Evolutionary conservation across 306 rosid genomes (phyloP).

Genomic region (Citrullus amarus): DNA sequence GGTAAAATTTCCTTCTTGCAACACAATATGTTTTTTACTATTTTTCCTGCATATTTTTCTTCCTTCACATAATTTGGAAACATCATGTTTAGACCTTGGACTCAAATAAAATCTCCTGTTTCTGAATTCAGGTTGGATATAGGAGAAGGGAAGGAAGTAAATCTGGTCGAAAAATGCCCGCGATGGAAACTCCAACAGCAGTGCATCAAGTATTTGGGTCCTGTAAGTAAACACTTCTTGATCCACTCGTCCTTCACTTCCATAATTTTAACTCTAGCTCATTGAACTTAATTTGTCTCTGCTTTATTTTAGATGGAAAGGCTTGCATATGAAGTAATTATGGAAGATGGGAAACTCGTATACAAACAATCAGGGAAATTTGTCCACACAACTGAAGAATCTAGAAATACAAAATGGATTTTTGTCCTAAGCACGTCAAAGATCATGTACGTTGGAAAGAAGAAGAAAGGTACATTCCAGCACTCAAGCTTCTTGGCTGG

Average conservation of each 20-base stretch:
- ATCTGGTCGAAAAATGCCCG: slow-evolving; percentile 60
- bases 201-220: slow-evolving; percentile 91
- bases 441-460: slow-evolving; percentile 73
- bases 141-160: slow-evolving; percentile 93
- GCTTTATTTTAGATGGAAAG: slow-evolving; percentile 67
- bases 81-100: not conserved
- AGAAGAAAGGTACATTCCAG: slow-evolving; percentile 87
- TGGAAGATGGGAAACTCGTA: slow-evolving; percentile 58
- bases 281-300: slow-evolving; percentile 7
- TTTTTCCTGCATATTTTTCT: not conserved
- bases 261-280: not conserved
- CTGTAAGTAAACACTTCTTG: slow-evolving; percentile 48
- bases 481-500: slow-evolving; percentile 99
- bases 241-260: not conserved
- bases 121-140: slow-evolving; percentile 70
- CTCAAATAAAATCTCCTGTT: slow-evolving; percentile 3
- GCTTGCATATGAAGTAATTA: slow-evolving; percentile 71
- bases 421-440: slow-evolving; percentile 91
- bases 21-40: not conserved
- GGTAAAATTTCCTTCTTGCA: slow-evolving; percentile 30
- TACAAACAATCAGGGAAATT: slow-evolving; percentile 69
- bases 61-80: not conserved
- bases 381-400: slow-evolving; percentile 43
- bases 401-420: slow-evolving; percentile 66
- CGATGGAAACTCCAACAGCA: slow-evolving; percentile 82